phyloP scores from a whole-genome alignment of 177 flowering plant genomes.

The Telopea speciosissima region DNA sequence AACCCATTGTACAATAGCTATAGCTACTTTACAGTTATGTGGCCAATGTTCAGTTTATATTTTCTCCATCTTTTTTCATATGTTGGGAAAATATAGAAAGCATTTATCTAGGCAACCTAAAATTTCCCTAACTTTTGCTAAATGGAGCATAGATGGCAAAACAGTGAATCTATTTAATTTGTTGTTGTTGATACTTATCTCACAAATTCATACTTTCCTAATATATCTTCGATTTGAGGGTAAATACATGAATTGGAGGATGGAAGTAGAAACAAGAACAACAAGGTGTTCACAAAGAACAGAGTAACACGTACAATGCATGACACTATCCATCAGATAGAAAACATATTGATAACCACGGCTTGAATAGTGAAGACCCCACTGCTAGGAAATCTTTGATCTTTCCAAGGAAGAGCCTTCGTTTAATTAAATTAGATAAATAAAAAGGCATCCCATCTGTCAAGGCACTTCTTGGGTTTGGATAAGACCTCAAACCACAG shows the following conservation, averaged over 20 bases:
- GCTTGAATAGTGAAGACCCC: not conserved
- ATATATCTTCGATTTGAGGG: too few species aligned
- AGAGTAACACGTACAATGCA: not conserved
- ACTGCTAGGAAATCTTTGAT: not conserved
- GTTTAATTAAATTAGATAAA: not conserved
- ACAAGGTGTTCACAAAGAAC: too few species aligned
- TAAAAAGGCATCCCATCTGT: not conserved
- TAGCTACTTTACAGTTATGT: not conserved
- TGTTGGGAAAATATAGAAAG: not conserved
- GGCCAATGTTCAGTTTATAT: not conserved
- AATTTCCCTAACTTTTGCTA: not conserved
- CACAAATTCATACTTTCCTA: not conserved
- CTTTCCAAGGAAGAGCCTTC: not conserved
- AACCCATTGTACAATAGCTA: not conserved
- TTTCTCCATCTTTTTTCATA: not conserved
- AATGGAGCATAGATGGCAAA: not conserved
- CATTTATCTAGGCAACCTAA: not conserved
- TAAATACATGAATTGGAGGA: too few species aligned
- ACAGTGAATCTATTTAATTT: not conserved
- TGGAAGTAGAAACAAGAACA: too few species aligned
- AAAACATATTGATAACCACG: not conserved
- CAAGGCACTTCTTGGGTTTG: not conserved
- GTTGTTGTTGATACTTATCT: not conserved
- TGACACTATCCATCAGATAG: not conserved
- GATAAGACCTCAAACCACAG: not conserved